Evolutionary conservation across 106 monocot species (phyloP), one percentile per base, ranked within the genome.

Genomic region (Apostasia ramifera): DNA sequence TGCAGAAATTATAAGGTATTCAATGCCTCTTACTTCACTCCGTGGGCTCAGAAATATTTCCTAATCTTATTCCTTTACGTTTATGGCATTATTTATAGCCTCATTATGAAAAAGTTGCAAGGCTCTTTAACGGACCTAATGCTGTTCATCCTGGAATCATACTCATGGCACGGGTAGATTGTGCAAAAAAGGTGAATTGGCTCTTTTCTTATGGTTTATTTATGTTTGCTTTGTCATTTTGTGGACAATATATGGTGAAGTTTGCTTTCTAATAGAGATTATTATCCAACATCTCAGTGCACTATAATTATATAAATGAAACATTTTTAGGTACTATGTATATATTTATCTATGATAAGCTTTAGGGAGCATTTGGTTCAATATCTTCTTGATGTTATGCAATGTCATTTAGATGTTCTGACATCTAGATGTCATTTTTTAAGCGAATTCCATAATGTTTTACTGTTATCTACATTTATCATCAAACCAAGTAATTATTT

Each of bases 1-100:
- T 97, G 95, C 81, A 77, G 95, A 84, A 97, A 97, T 78, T 97
- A 97, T 75, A 97, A 97, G 95, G 95, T 97, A 85, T 57, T n/a
- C 50, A 0, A 26, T 26, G 0, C 26, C 26, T 26, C 26, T 26
- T 56, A 41, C 47, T 72, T 67, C 12, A 47, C 46, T 50, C 66
- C 61, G 67, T n/a, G 69, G 9, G 49, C 44, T 70, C 14, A 40
- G 1, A 53, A 61, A 13, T 26, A 26, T 53, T n/a, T 55, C 71
- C 52, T 40, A 38, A 66, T 65, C 42, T 59, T 77, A 68, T 59
- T 51, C 47, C 7, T 46, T 9, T 3, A 49, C 47, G 10, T 61
- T 53, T 2, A 39, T 63, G 68, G 48, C 52, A n/a, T 14, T 55
- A 74, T 68, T 52, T 89, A 40, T 75, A 97, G 95, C 92, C 86